Evolutionary conservation across 805 yeast species (phyloP), one percentile per base, ranked within the genome.

Genomic region (Candida nitratophila): DNA sequence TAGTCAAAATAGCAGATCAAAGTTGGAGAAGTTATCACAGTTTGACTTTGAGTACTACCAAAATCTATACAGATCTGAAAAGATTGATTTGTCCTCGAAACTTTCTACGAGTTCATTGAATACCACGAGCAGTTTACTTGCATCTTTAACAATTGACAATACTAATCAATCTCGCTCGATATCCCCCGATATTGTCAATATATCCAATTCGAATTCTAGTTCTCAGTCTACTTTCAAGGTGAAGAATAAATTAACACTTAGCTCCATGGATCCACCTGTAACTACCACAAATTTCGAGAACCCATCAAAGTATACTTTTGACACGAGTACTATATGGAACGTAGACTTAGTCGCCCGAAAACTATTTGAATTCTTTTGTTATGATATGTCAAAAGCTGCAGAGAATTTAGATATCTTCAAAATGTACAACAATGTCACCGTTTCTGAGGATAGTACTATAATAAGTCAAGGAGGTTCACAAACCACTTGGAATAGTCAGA

Each of bases 41-140:
- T 45, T 46, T 17, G 41, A 43, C 16, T 19, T 32, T 4, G 42
- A 42, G 11, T 39, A 39, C 16, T 42, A 41, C n/a, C 27, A 33
- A 5, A 50, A 44, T 7, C 41, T 41, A 26, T 26, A 47, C 8
- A 44, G 46, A 20, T 42, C 40, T 8, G 55, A 55, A 20, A 45
- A 32, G 14, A 35, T 53, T 14, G 55, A 53, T 38, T 20, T 52
- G 15, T 43, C 37, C 5, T 17, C 43, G 4, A 52, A 47, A 41
- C 16, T 49, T 8, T 36, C 48, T 3, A 39, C 19, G 12, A 26
- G 11, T n/a, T n/a, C 21, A 9, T 7, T 37, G 20, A 12, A 26
- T 17, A n/a, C 22, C 11, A 15, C 21, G 15, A 37, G 32, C 26
- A 10, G 32, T 16, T 7, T 37, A 26, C 22, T 37, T 8, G 33